Evolutionary conservation across 257 asterid genomes (phyloP), one percentile per base, ranked within the genome.

Genomic region (Gentiana macrophylla): DNA sequence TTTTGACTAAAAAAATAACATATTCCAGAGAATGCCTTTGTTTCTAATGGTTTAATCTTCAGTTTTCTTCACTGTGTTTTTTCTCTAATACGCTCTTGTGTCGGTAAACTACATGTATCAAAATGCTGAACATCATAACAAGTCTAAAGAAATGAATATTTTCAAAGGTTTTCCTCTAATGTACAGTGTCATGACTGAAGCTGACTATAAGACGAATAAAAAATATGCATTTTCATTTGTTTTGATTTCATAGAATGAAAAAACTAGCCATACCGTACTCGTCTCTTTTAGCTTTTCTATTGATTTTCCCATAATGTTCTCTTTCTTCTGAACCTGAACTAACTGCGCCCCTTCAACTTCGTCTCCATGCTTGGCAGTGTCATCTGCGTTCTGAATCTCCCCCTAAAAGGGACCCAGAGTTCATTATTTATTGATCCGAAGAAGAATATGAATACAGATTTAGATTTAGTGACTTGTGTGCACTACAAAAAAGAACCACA

Each of bases 221-320:
- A 41, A 41, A 10, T 5, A 41, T 1, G 9, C 46, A 41, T 10
- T 41, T 24, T 41, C 46, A 41, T 41, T 41, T 41, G 10, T 10
- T 3, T 41, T 5, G 8, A 1, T 41, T 41, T 41, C 9, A 10
- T 41, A 41, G 8, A 41, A 41, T 7, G 46, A 11, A 41, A 2
- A 41, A 2, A 41, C 9, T 45, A 59, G 57, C 43, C 79, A 50
- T 79, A 91, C 97, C 72, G 89, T 88, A 83, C 91, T 81, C 12
- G 99, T 81, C 75, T 83, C 94, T 75, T 79, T 88, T 77, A 92
- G 80, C 77, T 88, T 85, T 54, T 88, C 94, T 76, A 88, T 69
- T 44, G 97, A 88, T 75, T 83, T 88, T 66, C 63, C 91, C 53
- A 92, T 72, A 48, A 92, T 72, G 66, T 62, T 62, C 67, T 80